Percentiles rank a stretch among this genome's conserved stretches.
These are phyloP conservation scores for Parastagonospora avenae DNA, from an alignment of 2,329 filamentous ascomycete genomes.

Conservation along the genomic window DNA sequence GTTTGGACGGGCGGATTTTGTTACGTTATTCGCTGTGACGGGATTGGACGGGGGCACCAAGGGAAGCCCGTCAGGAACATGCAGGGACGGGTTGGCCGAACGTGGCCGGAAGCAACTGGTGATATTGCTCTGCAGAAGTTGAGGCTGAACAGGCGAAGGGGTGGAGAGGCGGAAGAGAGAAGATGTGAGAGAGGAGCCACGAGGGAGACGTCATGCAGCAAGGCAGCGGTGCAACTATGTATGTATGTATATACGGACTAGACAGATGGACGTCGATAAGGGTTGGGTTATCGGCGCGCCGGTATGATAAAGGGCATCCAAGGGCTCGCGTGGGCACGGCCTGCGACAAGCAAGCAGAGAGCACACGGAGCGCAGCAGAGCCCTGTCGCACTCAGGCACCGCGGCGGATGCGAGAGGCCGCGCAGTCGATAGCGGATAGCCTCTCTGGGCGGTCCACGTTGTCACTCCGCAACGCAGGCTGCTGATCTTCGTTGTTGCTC, in stretches of 20 bases:
- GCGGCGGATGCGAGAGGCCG: constrained; percentile 8
- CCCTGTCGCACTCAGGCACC: constrained; percentile 1
- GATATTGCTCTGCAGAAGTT: neutral
- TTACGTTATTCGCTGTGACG: constrained; percentile 45
- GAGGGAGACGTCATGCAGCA: neutral
- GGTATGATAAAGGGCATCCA: constrained; percentile 4
- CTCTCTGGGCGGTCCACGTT: constrained; percentile 5
- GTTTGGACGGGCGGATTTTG: constrained; percentile 30
- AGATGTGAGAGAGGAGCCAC: neutral
- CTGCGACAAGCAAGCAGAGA: too few species aligned
- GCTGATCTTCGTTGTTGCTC: neutral
- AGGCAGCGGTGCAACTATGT: too few species aligned
- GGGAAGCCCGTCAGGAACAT: constrained; percentile 31
- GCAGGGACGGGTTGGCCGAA: constrained; percentile 34
- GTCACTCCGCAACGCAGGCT: constrained; percentile 3
- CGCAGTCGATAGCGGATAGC: constrained; percentile 1
- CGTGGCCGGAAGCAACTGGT: constrained; percentile 15
- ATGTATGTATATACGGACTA: too few species aligned
- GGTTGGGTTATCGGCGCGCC: too few species aligned
- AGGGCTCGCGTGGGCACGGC: constrained; percentile 23
- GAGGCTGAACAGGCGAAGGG: constrained; percentile 1
- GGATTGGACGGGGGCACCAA: constrained; percentile 38
- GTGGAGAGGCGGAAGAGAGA: neutral
- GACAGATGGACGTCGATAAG: too few species aligned
- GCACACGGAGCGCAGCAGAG: neutral